Evolutionary conservation across 129 eudicot species (phyloP), one percentile per base, ranked within the genome.

Genomic region (Artemisia tridentata): DNA sequence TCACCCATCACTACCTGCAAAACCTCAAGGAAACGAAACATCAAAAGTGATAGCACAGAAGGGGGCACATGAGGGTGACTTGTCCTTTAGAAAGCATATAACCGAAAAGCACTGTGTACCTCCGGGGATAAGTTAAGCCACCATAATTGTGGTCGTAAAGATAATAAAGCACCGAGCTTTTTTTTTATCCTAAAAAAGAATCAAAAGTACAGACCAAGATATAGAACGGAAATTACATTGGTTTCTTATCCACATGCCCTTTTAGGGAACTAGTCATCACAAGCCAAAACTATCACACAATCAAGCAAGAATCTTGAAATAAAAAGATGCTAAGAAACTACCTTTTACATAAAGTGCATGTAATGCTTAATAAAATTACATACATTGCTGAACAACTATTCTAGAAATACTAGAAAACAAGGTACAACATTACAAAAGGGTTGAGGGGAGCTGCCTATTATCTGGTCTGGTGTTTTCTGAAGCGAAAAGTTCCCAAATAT

Each of bases 21-120:
- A 21, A 62, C 69, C 63, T 60, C 63, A 68, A 68, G 68, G n/a
- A 52, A 61, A 43, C 48, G 20, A 68, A 61, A 65, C 57, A 53
- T 60, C 56, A 70, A 64, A 80, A 64, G 73, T 20, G 55, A 41
- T 63, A 69, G 29, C 72, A 77, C 63, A 69, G 27, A 71, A 62
- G 73, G 67, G 67, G 73, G 67, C 75, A 76, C 85, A 55, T 74
- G 71, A 74, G 47, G 60, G 67, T 57, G 67, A 64, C 73, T 48
- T 63, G 66, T 16, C 65, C 76, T 25, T 62, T 52, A 72, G 51
- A 47, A 76, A 76, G 48, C 56, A 69, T 47, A 51, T 21, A 66
- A 66, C 59, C 20, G 60, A 67, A 75, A 75, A 60, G 14, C 47
- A 41, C 59, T 67, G 71, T 75, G 67, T 6, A 62, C 49, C 46